Conservation (phyloP, 768 basidiomycete species). For the Strobilomyces echinocephalus region DNA sequence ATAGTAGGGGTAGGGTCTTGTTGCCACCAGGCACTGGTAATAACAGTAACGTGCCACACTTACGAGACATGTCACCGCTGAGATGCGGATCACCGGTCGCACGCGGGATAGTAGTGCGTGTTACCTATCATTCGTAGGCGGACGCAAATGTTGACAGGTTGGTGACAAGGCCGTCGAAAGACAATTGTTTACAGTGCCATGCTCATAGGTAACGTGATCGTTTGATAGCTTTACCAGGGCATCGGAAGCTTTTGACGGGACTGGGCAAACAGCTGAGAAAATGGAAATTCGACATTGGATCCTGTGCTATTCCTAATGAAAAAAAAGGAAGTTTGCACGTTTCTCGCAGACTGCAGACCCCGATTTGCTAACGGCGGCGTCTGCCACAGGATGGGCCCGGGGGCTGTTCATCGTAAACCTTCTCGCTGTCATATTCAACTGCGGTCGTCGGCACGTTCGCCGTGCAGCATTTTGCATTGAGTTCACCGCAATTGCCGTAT, state of each 20-base stretch:
- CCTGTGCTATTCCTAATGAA: not conserved
- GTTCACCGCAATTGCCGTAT: not conserved
- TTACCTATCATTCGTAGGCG: not conserved
- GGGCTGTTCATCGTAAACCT: constrained; percentile 2
- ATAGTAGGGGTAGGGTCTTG: constrained; percentile 7
- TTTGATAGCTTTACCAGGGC: not conserved
- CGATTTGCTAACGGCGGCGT: not conserved
- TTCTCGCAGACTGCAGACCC: not conserved
- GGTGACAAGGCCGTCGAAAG: constrained; percentile 2
- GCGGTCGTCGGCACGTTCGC: not conserved
- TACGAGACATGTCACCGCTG: constrained; percentile 12
- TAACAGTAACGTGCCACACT: constrained; percentile 8
- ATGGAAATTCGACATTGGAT: not conserved
- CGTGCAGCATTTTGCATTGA: not conserved
- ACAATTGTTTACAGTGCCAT: not conserved
- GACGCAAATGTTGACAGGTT: not conserved
- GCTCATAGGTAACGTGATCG: not conserved
- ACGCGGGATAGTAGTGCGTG: not conserved
- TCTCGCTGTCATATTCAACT: not conserved
- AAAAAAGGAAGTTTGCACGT: not conserved
- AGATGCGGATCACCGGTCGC: constrained; percentile 14
- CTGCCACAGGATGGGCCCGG: not conserved
- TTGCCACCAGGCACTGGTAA: constrained; percentile 15
- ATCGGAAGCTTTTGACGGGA: not conserved
- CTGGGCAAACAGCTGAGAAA: not conserved